Conservation (phyloP, 208 protist species). For the Leishmania tarentolae region DNA sequence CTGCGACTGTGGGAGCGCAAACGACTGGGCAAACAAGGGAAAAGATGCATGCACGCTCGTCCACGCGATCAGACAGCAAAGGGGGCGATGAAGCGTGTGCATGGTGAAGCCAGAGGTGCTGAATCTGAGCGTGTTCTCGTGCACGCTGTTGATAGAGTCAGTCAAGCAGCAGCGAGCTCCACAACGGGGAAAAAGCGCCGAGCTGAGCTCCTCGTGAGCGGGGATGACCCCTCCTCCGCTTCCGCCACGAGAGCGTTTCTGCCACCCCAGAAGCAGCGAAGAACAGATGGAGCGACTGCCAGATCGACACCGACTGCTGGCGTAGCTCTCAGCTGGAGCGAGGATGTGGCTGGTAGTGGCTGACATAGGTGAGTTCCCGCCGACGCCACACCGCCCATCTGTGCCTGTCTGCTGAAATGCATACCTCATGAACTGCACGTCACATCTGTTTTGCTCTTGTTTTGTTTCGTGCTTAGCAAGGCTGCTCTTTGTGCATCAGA, state of each 20-base stretch:
- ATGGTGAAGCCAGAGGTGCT: not conserved
- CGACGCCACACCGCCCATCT: not conserved
- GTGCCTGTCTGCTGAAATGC: not conserved
- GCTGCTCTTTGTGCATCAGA: not conserved
- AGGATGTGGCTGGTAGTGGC: slow-evolving; percentile 13
- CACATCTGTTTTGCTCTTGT: not conserved
- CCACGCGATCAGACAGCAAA: not conserved
- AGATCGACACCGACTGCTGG: not conserved
- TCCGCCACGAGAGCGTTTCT: not conserved
- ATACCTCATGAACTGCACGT: not conserved
- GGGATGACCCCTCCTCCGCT: not conserved
- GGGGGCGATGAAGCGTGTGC: not conserved
- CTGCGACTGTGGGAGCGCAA: slow-evolving; percentile 9
- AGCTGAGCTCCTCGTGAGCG: not conserved
- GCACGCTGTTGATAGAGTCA: not conserved
- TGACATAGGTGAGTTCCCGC: not conserved
- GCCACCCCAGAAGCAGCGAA: not conserved
- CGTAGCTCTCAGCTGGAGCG: slow-evolving; percentile 27
- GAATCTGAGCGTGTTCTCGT: not conserved
- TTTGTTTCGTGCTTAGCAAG: not conserved
- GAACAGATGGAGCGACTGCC: not conserved
- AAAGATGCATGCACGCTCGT: not conserved
- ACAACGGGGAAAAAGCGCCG: not conserved
- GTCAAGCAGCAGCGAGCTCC: not conserved
- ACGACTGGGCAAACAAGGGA: slow-evolving; percentile 12